A percentile compares a stretch with the other conserved stretches of the same genome.
phyloP scores from a whole-genome alignment of 2,329 filamentous ascomycete genomes.

The Harringtonia lauricola region DNA sequence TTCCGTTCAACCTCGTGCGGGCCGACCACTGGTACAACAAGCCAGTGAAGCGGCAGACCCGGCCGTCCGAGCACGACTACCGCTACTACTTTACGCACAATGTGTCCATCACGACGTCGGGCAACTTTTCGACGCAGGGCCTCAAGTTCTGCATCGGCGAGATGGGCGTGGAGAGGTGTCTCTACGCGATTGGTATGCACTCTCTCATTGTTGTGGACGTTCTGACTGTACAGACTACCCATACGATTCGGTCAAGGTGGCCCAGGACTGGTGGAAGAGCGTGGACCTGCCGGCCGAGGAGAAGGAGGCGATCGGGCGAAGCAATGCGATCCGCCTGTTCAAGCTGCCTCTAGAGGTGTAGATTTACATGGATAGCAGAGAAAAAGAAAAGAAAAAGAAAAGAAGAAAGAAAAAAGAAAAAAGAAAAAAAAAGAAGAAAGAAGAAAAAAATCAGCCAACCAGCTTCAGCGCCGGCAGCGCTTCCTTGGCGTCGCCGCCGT shows the following conservation, averaged over 20 bases:
- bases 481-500: slow-evolving; percentile 26
- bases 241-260: slow-evolving; percentile 21
- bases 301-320: slow-evolving; percentile 17
- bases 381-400: no score
- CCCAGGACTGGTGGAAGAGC: slow-evolving; percentile 21
- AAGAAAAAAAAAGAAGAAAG: no score
- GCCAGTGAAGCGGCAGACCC: slow-evolving; percentile 23
- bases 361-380: no score
- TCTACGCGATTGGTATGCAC: slow-evolving; percentile 29
- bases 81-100: slow-evolving; percentile 27
- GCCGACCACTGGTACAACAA: slow-evolving; percentile 33
- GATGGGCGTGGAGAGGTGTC: slow-evolving; percentile 25
- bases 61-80: slow-evolving; percentile 29
- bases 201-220: not conserved
- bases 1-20: slow-evolving; percentile 30
- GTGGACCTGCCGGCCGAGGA: slow-evolving; percentile 17
- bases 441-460: slow-evolving; percentile 3
- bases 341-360: slow-evolving; percentile 19
- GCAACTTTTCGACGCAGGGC: slow-evolving; percentile 26
- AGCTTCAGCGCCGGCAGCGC: slow-evolving; percentile 30
- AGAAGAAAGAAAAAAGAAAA: no score
- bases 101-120: slow-evolving; percentile 29
- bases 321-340: slow-evolving; percentile 22
- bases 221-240: slow-evolving; percentile 19
- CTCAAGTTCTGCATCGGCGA: slow-evolving; percentile 29